Evolutionary conservation across 805 yeast species (phyloP).

Genomic region (Candida tammaniensis): DNA sequence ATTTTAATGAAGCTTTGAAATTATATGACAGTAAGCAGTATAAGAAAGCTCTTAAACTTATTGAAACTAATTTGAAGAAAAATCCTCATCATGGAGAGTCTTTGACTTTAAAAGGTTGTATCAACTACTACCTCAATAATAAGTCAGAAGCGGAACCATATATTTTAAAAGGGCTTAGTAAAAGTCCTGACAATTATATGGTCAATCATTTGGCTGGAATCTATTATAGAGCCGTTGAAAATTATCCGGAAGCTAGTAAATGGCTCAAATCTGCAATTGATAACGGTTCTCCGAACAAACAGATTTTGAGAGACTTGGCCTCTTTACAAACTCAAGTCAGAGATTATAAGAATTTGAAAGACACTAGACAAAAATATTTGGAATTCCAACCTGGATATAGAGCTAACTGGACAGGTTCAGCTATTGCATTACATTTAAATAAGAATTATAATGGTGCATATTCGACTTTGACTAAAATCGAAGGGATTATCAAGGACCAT

Average conservation of each 20-base stretch:
- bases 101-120: slow-evolving; percentile 79
- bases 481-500: slow-evolving; percentile 67
- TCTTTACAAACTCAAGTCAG: slow-evolving; percentile 77
- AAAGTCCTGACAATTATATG: slow-evolving; percentile 61
- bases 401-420: slow-evolving; percentile 87
- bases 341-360: slow-evolving; percentile 61
- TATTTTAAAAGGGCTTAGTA: slow-evolving; percentile 58
- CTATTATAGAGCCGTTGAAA: slow-evolving; percentile 65
- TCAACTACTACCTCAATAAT: slow-evolving; percentile 51
- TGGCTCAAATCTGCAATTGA: slow-evolving; percentile 74
- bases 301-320: slow-evolving; percentile 78
- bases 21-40: slow-evolving; percentile 84
- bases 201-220: slow-evolving; percentile 86
- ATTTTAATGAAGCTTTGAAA: slow-evolving; percentile 77
- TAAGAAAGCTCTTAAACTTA: slow-evolving; percentile 74
- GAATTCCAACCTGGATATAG: slow-evolving; percentile 77
- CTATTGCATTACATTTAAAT: slow-evolving; percentile 78
- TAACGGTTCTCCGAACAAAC: slow-evolving; percentile 74
- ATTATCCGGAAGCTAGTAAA: slow-evolving; percentile 73
- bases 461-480: slow-evolving; percentile 70
- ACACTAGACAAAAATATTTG: slow-evolving; percentile 65
- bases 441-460: slow-evolving; percentile 67
- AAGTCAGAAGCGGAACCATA: slow-evolving; percentile 61
- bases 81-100: slow-evolving; percentile 76
- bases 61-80: slow-evolving; percentile 75